These are phyloP conservation scores for Saccharomycopsis guyanensis DNA, from an alignment of 805 yeast species.

Conservation along the genomic window DNA sequence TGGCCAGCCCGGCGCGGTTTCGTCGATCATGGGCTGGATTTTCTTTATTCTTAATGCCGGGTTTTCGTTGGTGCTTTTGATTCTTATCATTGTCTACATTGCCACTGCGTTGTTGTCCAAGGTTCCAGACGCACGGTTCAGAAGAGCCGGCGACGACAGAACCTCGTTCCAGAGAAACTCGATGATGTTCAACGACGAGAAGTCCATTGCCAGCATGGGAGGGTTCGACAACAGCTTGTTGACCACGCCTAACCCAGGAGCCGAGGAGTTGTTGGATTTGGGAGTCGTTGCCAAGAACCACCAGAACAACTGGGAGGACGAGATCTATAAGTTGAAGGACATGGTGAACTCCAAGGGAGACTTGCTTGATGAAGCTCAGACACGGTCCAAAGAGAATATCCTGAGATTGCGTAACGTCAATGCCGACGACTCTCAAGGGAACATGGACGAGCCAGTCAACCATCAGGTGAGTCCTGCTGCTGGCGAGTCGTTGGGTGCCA, in stretches of 20 bases:
- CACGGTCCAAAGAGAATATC: constrained; percentile 12
- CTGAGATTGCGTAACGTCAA: constrained; percentile 8
- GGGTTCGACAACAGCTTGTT: not conserved
- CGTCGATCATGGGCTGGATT: constrained; percentile 86
- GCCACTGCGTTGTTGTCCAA: constrained; percentile 59
- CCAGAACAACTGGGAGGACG: constrained; percentile 63
- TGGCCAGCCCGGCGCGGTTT: constrained; percentile 70
- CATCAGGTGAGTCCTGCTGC: constrained; percentile 10
- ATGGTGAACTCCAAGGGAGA: constrained; percentile 20
- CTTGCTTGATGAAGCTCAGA: constrained; percentile 9
- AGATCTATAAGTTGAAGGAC: constrained; percentile 31
- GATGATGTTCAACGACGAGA: constrained; percentile 27
- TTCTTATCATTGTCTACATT: constrained; percentile 62
- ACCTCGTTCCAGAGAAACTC: constrained; percentile 66
- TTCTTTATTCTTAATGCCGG: constrained; percentile 88
- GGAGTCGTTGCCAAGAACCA: constrained; percentile 83
- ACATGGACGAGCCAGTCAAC: constrained; percentile 15
- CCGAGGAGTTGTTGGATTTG: constrained; percentile 54
- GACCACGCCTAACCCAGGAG: constrained; percentile 21
- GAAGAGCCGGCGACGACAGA: constrained; percentile 88
- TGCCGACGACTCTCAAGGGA: not conserved
- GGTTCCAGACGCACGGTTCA: constrained; percentile 84
- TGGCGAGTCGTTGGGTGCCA: constrained; percentile 13
- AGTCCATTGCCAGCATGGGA: constrained; percentile 22
- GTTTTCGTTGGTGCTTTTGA: constrained; percentile 64